These are phyloP conservation scores for Phialophora chinensis DNA, from an alignment of 2,329 filamentous ascomycete genomes.

Conservation along the genomic window DNA sequence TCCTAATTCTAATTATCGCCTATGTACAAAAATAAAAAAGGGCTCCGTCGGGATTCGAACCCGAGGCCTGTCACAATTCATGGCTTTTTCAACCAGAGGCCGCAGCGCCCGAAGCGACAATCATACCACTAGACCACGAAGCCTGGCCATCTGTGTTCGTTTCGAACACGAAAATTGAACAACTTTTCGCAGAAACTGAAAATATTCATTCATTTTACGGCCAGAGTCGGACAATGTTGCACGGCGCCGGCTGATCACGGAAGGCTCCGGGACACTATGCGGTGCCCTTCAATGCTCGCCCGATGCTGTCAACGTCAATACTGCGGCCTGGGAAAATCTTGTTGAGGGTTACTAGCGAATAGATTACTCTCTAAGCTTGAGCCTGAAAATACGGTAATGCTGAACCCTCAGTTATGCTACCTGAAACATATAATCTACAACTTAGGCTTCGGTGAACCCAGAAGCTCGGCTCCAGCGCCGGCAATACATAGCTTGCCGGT, in stretches of 20 bases:
- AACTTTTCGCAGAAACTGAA: background rate
- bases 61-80: conserved; percentile 47
- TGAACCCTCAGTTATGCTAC: conserved; percentile 10
- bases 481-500: conserved; percentile 88
- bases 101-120: conserved; percentile 47
- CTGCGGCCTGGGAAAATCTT: background rate
- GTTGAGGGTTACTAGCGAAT: background rate
- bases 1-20: background rate
- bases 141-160: conserved; percentile 3
- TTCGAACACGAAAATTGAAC: conserved; percentile 6
- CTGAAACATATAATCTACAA: conserved; percentile 29
- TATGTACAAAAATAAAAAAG: conserved; percentile 27
- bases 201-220: background rate
- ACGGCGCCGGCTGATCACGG: background rate
- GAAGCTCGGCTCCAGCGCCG: conserved; percentile 77
- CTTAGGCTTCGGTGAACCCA: conserved; percentile 31
- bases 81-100: conserved; percentile 40
- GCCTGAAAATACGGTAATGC: background rate
- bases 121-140: conserved; percentile 43
- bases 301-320: too few relatives aligned
- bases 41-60: conserved; percentile 49
- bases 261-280: too few relatives aligned
- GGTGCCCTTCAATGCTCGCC: too few relatives aligned
- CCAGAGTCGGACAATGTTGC: background rate
- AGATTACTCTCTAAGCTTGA: background rate